phyloP scores from a whole-genome alignment of 495 filamentous ascomycete genomes.

The Annulohypoxylon moriforme region DNA sequence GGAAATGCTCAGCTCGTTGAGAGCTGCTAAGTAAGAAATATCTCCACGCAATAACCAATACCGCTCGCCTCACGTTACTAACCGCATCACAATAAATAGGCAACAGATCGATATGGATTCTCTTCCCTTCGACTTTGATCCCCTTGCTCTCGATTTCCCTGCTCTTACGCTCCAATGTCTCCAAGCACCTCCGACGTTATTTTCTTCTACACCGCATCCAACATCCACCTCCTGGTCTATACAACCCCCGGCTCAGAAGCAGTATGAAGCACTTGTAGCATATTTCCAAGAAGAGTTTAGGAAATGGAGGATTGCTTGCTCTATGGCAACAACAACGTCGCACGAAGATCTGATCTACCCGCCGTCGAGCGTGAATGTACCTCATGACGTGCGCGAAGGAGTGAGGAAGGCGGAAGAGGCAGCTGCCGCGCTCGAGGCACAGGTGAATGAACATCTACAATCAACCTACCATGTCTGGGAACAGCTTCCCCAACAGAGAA shows the following conservation, averaged over 20 bases:
- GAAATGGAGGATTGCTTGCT: conserved; percentile 65
- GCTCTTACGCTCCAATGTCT: conserved; percentile 83
- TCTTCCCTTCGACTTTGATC: conserved; percentile 83
- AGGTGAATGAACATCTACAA: conserved; percentile 74
- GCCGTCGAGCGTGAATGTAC: conserved; percentile 35
- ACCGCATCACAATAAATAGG: conserved; percentile 50
- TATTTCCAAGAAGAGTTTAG: conserved; percentile 73
- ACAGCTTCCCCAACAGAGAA: conserved; percentile 63
- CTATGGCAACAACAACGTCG: conserved; percentile 55
- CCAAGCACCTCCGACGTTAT: conserved; percentile 79
- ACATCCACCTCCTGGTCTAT: conserved; percentile 79
- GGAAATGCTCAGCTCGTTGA: conserved; percentile 80
- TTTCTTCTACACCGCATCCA: conserved; percentile 75
- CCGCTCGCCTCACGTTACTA: conserved; percentile 1
- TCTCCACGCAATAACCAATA: background rate
- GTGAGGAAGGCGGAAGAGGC: conserved; percentile 53
- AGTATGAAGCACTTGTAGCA: conserved; percentile 74
- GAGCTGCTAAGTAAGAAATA: conserved; percentile 78
- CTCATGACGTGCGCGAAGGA: conserved; percentile 57
- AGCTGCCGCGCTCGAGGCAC: conserved; percentile 65
- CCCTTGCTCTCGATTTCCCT: conserved; percentile 82
- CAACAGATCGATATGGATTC: conserved; percentile 58
- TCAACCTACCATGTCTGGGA: conserved; percentile 79
- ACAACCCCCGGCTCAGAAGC: conserved; percentile 72
- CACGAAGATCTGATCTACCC: conserved; percentile 57